Conservation (phyloP, 768 basidiomycete genomes). For the Dacryopinax primogenitus region DNA sequence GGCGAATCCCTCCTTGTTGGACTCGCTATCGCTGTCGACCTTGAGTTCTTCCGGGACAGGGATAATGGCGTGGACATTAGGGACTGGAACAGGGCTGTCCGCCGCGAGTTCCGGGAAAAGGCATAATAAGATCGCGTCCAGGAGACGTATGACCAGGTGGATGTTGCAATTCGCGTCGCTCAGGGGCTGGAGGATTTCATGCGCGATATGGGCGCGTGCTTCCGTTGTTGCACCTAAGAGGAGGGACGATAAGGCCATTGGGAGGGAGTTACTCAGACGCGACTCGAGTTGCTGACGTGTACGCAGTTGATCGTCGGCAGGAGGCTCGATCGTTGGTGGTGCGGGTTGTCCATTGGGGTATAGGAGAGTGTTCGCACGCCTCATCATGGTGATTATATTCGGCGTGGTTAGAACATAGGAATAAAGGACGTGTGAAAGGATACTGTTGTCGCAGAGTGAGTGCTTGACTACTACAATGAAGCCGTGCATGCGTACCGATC, state of each 20-base stretch:
- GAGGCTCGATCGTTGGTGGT: constrained; percentile 58
- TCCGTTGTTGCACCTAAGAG: not conserved
- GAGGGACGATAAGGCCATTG: constrained; percentile 25
- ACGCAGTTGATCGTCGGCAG: constrained; percentile 55
- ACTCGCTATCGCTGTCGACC: not conserved
- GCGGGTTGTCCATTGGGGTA: constrained; percentile 87
- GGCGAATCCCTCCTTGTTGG: constrained; percentile 4
- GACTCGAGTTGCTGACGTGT: constrained; percentile 36
- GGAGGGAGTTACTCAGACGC: constrained; percentile 47
- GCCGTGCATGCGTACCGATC: constrained; percentile 37
- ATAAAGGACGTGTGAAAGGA: constrained; percentile 57
- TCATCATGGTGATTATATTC: constrained; percentile 42
- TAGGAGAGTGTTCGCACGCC: constrained; percentile 50
- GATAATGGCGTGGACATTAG: not conserved
- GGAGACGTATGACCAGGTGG: constrained; percentile 57
- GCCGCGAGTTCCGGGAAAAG: constrained; percentile 69
- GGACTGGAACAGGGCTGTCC: constrained; percentile 5
- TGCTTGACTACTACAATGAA: not conserved
- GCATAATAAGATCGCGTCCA: constrained; percentile 57
- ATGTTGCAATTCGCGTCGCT: constrained; percentile 50
- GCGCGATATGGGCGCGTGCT: constrained; percentile 11
- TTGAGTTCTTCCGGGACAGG: not conserved
- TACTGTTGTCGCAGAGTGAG: constrained; percentile 29
- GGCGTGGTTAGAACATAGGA: constrained; percentile 40
- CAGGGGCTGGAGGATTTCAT: constrained; percentile 22